Percentiles rank a stretch among this genome's conserved stretches.
Conservation (phyloP, 352 stramenopile species). For the Phytophthora nicotianae region DNA sequence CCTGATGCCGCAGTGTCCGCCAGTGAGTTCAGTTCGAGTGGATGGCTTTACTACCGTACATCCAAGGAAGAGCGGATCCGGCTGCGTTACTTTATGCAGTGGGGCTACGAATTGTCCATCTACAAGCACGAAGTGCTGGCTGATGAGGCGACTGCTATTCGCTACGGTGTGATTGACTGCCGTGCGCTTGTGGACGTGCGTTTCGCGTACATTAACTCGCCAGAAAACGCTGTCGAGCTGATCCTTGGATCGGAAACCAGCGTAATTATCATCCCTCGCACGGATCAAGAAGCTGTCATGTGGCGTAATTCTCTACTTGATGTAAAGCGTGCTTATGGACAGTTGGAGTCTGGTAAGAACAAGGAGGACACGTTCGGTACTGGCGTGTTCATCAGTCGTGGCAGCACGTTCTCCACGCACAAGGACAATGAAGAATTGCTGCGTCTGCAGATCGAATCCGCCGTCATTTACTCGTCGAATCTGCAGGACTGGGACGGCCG, state of each 20-base stretch:
- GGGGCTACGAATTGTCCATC: slow-evolving; percentile 88
- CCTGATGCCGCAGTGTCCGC: slow-evolving; percentile 20
- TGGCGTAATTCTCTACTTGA: slow-evolving; percentile 81
- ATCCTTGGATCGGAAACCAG: slow-evolving; percentile 78
- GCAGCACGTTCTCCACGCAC: slow-evolving; percentile 84
- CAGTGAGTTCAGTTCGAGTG: slow-evolving; percentile 69
- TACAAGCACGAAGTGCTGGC: slow-evolving; percentile 89
- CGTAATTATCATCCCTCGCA: slow-evolving; percentile 83
- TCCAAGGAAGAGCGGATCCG: slow-evolving; percentile 83
- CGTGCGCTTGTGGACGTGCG: slow-evolving; percentile 81
- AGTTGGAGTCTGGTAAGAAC: slow-evolving; percentile 76
- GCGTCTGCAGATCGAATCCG: slow-evolving; percentile 80
- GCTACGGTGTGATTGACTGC: slow-evolving; percentile 88
- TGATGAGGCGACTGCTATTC: slow-evolving; percentile 80
- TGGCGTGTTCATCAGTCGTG: slow-evolving; percentile 84
- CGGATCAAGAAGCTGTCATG: slow-evolving; percentile 85
- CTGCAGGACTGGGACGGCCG: slow-evolving; percentile 85
- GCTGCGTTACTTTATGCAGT: slow-evolving; percentile 88
- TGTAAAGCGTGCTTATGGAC: slow-evolving; percentile 83
- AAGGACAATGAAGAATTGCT: slow-evolving; percentile 88
- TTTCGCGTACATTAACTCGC: slow-evolving; percentile 85
- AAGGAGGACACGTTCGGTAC: slow-evolving; percentile 76
- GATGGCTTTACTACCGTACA: slow-evolving; percentile 88
- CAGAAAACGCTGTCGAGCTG: slow-evolving; percentile 86
- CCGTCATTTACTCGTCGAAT: slow-evolving; percentile 85